These are phyloP conservation scores for Trichoderma brevicompactum DNA, from an alignment of 2,329 filamentous ascomycete genomes.

Conservation along the genomic window DNA sequence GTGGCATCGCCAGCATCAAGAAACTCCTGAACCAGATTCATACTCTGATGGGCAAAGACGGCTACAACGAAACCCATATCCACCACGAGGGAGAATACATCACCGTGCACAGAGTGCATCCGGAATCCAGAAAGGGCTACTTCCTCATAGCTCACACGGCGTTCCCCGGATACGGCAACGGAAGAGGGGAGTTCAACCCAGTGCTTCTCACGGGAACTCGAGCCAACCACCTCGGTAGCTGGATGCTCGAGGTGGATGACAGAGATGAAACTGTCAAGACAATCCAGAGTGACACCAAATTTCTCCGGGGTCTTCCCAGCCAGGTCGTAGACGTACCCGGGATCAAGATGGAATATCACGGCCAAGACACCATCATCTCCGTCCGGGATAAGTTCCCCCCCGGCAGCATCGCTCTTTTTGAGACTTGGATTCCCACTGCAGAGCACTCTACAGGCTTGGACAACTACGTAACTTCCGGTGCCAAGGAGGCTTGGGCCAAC, in stretches of 20 bases:
- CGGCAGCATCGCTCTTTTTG: conserved; percentile 91
- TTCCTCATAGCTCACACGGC: conserved; percentile 96
- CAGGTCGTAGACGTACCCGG: conserved; percentile 75
- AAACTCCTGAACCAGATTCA: conserved; percentile 95
- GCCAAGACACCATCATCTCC: conserved; percentile 76
- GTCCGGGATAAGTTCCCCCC: conserved; percentile 86
- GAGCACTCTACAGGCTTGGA: conserved; percentile 85
- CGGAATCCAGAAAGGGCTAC: conserved; percentile 87
- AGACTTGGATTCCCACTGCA: conserved; percentile 90
- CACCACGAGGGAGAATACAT: conserved; percentile 97
- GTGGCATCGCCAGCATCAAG: conserved; percentile 88
- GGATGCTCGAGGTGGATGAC: conserved; percentile 89
- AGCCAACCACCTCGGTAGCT: conserved; percentile 84
- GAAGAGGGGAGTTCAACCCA: conserved; percentile 78
- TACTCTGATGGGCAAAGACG: conserved; percentile 91
- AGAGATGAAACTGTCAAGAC: conserved; percentile 68
- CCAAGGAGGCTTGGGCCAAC: conserved; percentile 74
- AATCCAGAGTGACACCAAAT: conserved; percentile 69
- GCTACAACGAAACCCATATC: conserved; percentile 93
- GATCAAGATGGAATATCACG: conserved; percentile 72
- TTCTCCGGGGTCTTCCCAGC: conserved; percentile 82
- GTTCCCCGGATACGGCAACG: conserved; percentile 86
- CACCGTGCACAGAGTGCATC: conserved; percentile 93
- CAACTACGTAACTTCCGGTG: conserved; percentile 82
- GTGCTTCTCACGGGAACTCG: conserved; percentile 83